These are phyloP conservation scores for Quaeritorhiza haematococci DNA, from an alignment of 371 early-diverging fungal genomes.

Conservation along the genomic window DNA sequence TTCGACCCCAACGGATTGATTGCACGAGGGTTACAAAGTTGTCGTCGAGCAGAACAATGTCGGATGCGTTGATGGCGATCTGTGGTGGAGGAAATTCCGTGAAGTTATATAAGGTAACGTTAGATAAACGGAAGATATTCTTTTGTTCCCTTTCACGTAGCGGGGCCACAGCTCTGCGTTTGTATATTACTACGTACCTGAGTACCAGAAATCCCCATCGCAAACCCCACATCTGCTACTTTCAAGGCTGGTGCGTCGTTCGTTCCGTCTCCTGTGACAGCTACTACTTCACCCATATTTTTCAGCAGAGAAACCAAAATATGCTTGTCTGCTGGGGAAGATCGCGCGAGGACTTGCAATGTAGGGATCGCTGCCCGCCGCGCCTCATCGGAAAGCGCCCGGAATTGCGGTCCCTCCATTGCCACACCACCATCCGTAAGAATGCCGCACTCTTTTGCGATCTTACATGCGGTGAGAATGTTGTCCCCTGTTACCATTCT, in stretches of 20 bases:
- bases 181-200: too few relatives aligned
- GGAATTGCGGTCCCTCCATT: constrained; percentile 77
- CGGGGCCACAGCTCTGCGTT: too few relatives aligned
- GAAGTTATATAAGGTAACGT: too few relatives aligned
- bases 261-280: constrained; percentile 91
- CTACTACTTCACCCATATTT: constrained; percentile 81
- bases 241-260: constrained; percentile 93
- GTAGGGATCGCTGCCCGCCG: constrained; percentile 69
- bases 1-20: constrained; percentile 83
- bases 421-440: constrained; percentile 64
- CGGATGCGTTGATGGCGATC: constrained; percentile 88
- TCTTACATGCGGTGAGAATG: constrained; percentile 78
- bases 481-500: constrained; percentile 95
- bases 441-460: constrained; percentile 82
- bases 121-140: too few relatives aligned
- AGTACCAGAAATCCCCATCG: constrained; percentile 91
- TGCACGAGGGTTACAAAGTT: constrained; percentile 73
- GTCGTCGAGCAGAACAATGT: constrained; percentile 88
- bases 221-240: constrained; percentile 63
- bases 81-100: too few relatives aligned
- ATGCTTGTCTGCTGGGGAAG: constrained; percentile 84
- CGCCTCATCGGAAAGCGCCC: constrained; percentile 67
- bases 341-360: constrained; percentile 82
- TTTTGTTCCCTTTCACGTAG: too few relatives aligned
- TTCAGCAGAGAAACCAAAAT: constrained; percentile 75